These are phyloP conservation scores for Saraca asoca DNA, from an alignment of 331 rosid species.

Conservation along the genomic window DNA sequence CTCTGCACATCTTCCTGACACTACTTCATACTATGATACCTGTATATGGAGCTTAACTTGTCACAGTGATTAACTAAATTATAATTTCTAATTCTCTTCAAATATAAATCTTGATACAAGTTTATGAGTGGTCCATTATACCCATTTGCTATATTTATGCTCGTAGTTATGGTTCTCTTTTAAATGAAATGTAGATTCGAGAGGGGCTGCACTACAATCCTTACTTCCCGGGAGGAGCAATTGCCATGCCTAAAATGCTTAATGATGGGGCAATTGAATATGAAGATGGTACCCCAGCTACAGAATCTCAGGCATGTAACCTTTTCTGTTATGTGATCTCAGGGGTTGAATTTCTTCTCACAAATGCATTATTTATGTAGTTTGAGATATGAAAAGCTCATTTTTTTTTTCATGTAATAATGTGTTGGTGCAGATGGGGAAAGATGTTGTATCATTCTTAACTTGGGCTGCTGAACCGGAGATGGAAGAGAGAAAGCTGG, in stretches of 20 bases:
- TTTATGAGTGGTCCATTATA: not conserved
- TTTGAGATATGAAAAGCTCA: slow-evolving; percentile 2
- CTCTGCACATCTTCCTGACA: not conserved
- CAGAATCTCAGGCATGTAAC: slow-evolving; percentile 78
- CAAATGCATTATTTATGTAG: not conserved
- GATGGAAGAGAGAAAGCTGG: slow-evolving; percentile 99
- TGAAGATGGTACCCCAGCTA: slow-evolving; percentile 90
- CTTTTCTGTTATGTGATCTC: not conserved
- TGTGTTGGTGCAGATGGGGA: slow-evolving; percentile 77
- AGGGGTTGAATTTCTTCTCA: slow-evolving; percentile 5
- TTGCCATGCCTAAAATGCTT: slow-evolving; percentile 99
- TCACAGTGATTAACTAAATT: slow-evolving; percentile 1
- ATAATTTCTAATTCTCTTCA: slow-evolving; percentile 10
- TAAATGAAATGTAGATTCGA: slow-evolving; percentile 63
- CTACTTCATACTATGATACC: not conserved
- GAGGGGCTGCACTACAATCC: slow-evolving; percentile 93
- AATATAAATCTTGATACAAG: not conserved
- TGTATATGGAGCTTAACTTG: not conserved
- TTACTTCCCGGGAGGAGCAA: slow-evolving; percentile 95
- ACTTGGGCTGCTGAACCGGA: slow-evolving; percentile 95
- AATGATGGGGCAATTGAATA: slow-evolving; percentile 91
- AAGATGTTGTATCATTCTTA: slow-evolving; percentile 81
- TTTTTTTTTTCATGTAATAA: not conserved
- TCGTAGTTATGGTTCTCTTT: slow-evolving; percentile 9
- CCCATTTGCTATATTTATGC: not conserved